Evolutionary conservation across 768 basidiomycete genomes (phyloP).

Genomic region (Mycena amicta): DNA sequence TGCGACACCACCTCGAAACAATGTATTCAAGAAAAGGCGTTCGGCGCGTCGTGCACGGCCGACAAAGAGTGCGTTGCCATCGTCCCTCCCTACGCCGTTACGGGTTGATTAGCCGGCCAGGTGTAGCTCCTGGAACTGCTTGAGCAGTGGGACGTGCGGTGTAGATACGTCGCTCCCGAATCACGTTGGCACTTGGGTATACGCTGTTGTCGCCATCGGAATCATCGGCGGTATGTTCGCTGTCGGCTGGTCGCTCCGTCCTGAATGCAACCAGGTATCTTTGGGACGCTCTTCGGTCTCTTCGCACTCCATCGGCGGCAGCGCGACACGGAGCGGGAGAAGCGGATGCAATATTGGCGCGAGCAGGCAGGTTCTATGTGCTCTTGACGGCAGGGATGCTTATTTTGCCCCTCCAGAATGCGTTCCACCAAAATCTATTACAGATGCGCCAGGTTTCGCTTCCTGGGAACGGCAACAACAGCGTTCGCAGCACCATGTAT

Average conservation of each 20-base stretch:
- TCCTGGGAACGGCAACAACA: constrained; percentile 43
- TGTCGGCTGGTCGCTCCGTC: too few species aligned
- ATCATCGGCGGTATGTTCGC: constrained; percentile 82
- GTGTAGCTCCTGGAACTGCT: constrained; percentile 78
- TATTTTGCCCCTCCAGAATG: too few species aligned
- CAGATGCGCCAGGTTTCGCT: constrained; percentile 75
- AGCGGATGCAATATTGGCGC: constrained; percentile 86
- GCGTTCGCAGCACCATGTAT: constrained; percentile 52
- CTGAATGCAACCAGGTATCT: too few species aligned
- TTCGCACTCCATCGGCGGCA: constrained; percentile 73
- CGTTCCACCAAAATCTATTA: constrained; percentile 78
- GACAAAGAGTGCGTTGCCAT: constrained; percentile 47
- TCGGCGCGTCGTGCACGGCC: constrained; percentile 60
- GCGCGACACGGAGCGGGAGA: constrained; percentile 77
- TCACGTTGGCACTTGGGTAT: constrained; percentile 69
- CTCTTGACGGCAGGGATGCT: neutral
- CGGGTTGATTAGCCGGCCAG: constrained; percentile 37
- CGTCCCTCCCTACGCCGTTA: neutral
- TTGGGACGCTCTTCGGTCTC: constrained; percentile 66
- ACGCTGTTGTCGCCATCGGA: constrained; percentile 67
- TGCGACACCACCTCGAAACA: constrained; percentile 64
- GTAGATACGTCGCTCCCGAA: constrained; percentile 57
- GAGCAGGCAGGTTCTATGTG: constrained; percentile 62
- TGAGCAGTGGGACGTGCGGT: constrained; percentile 63
- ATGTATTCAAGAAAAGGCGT: constrained; percentile 59